A percentile compares a stretch with the other conserved stretches of the same genome.
Evolutionary conservation across 495 filamentous ascomycete genomes (phyloP).

Genomic region (Copromyces sp.): DNA sequence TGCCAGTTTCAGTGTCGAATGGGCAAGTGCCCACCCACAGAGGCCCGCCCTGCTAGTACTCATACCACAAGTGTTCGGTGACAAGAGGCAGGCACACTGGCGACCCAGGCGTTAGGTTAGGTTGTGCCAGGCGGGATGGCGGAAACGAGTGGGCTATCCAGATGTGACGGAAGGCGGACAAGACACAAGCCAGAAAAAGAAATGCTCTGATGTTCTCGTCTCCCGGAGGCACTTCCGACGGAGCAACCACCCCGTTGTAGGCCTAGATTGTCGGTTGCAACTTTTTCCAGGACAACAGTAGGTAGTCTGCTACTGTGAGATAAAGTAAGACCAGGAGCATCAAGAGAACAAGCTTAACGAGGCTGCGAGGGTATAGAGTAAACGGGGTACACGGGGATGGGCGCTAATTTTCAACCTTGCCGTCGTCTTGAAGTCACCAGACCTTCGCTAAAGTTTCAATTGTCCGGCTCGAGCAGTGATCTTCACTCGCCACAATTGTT

Average conservation of each 20-base stretch:
- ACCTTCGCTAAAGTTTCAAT: background rate
- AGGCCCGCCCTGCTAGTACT: background rate
- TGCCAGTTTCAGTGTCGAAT: background rate
- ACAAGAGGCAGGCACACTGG: background rate
- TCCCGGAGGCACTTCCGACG: background rate
- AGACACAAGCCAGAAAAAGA: background rate
- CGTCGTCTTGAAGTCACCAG: background rate
- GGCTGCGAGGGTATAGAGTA: background rate
- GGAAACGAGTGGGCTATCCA: background rate
- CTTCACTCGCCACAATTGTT: background rate
- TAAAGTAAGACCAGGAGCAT: background rate
- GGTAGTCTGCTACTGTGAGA: background rate
- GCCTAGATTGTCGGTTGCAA: background rate
- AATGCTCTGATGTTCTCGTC: background rate
- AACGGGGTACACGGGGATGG: background rate
- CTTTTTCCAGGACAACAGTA: background rate
- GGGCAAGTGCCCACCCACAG: background rate
- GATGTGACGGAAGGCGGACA: background rate
- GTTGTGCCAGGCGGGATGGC: background rate
- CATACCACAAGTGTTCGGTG: background rate
- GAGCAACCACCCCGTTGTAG: background rate
- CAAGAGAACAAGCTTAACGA: background rate
- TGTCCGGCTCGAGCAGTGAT: background rate
- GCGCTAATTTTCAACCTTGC: background rate
- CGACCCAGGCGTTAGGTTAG: background rate